Conservation (phyloP, 2,329 filamentous ascomycete genomes). For the Ascochyta fabae region DNA sequence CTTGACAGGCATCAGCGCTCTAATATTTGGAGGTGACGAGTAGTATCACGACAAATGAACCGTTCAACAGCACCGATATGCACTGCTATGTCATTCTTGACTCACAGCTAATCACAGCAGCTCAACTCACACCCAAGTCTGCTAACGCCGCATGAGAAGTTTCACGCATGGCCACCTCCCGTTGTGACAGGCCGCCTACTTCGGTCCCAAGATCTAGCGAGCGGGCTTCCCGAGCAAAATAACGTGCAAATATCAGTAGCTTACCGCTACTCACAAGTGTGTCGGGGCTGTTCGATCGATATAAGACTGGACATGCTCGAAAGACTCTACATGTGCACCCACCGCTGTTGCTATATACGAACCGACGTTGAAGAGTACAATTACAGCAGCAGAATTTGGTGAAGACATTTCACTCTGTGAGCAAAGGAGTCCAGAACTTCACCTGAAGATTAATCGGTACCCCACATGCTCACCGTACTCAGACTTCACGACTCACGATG, state of each 20-base stretch:
- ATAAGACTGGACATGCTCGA: too few relatives aligned
- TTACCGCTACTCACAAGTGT: neutral
- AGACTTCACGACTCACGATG: neutral
- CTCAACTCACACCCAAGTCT: neutral
- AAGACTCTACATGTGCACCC: too few relatives aligned
- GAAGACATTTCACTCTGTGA: neutral
- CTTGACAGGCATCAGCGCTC: neutral
- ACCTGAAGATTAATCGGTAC: neutral
- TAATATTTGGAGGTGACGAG: neutral
- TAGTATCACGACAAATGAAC: neutral
- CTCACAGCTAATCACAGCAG: neutral
- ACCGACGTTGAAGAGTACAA: too few relatives aligned
- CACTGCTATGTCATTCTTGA: neutral
- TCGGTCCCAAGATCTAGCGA: slow-evolving; percentile 3
- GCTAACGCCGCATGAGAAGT: neutral
- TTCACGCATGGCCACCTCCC: slow-evolving; percentile 2
- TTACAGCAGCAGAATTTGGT: too few relatives aligned
- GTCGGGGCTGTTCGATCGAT: neutral
- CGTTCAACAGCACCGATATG: neutral
- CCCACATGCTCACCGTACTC: slow-evolving; percentile 7
- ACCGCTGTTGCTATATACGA: too few relatives aligned
- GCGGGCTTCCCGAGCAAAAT: neutral
- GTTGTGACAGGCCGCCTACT: slow-evolving; percentile 11
- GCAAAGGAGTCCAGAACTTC: neutral
- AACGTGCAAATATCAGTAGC: neutral